Evolutionary conservation across 192 early-diverging fungal genomes (phyloP).

Genomic region (Linnemannia exigua): DNA sequence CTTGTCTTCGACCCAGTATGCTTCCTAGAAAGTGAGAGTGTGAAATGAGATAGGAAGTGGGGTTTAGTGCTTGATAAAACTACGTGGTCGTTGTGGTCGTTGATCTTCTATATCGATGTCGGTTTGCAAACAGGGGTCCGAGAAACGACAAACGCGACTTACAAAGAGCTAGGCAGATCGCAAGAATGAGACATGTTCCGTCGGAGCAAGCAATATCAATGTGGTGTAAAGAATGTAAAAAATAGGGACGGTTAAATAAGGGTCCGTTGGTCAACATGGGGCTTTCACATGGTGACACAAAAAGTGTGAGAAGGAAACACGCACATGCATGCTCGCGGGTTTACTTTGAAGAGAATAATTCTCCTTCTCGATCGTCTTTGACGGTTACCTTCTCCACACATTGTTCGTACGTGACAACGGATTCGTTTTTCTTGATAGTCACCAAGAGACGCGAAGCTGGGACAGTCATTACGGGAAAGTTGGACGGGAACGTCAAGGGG

Average conservation of each 20-base stretch:
- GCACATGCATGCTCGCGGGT: no score
- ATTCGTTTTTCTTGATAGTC: conserved; percentile 34
- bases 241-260: not conserved
- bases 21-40: conserved; percentile 15
- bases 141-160: not conserved
- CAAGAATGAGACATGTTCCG: not conserved
- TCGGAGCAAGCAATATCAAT: not conserved
- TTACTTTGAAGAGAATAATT: not conserved
- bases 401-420: conserved; percentile 24
- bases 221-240: not conserved
- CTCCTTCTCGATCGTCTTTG: not conserved
- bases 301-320: no score
- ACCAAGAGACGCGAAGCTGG: conserved; percentile 27
- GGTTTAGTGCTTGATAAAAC: not conserved
- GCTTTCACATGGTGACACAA: not conserved
- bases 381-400: conserved; percentile 49
- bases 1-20: conserved; percentile 32
- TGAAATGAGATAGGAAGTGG: not conserved
- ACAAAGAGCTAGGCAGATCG: not conserved
- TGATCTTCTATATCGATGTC: not conserved
- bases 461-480: conserved; percentile 35
- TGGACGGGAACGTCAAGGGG: conserved; percentile 30
- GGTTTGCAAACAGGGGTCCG: not conserved
- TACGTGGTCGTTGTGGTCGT: not conserved
- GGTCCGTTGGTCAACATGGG: not conserved